Evolutionary conservation across 1,284 basidiomycete genomes (phyloP).

Genomic region (Apiotrichum montevideense): DNA sequence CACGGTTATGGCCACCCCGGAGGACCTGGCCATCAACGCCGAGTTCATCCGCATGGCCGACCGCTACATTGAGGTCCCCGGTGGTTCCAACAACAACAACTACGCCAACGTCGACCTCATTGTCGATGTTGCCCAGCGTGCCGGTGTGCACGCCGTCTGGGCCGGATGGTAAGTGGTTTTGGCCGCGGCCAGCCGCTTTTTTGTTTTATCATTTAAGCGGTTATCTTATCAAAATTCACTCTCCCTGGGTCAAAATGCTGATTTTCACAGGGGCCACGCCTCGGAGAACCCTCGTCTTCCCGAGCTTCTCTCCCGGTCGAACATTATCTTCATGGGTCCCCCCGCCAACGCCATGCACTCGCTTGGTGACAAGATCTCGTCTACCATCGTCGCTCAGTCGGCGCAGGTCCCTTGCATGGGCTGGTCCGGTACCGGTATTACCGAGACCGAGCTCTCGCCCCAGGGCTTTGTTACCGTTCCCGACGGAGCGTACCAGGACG

Average conservation of each 20-base stretch:
- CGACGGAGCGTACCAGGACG: conserved; percentile 81
- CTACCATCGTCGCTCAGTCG: conserved; percentile 96
- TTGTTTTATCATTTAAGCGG: neutral
- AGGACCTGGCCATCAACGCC: conserved; percentile 91
- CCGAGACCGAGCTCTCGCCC: conserved; percentile 76
- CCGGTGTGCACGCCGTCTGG: conserved; percentile 98
- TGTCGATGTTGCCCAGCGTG: conserved; percentile 94
- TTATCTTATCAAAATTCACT: conserved; percentile 5
- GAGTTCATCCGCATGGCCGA: conserved; percentile 99
- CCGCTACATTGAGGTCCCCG: conserved; percentile 97
- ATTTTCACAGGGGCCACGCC: conserved; percentile 69
- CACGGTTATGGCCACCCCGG: conserved; percentile 99
- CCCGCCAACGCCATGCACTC: conserved; percentile 99
- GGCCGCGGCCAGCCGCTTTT: too few species aligned
- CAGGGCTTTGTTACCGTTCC: conserved; percentile 91
- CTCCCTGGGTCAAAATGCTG: neutral
- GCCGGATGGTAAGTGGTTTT: conserved; percentile 71
- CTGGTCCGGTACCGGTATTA: conserved; percentile 95
- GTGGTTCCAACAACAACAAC: conserved; percentile 99
- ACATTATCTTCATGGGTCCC: conserved; percentile 98
- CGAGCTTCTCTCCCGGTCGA: conserved; percentile 84
- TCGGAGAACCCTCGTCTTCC: conserved; percentile 99
- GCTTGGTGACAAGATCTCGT: conserved; percentile 98
- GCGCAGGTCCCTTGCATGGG: conserved; percentile 98
- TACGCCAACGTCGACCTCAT: conserved; percentile 99